Percentiles rank a stretch among this genome's conserved stretches.
Evolutionary conservation across 139 green algal genomes (phyloP).

Genomic region (Volvox africanus): DNA sequence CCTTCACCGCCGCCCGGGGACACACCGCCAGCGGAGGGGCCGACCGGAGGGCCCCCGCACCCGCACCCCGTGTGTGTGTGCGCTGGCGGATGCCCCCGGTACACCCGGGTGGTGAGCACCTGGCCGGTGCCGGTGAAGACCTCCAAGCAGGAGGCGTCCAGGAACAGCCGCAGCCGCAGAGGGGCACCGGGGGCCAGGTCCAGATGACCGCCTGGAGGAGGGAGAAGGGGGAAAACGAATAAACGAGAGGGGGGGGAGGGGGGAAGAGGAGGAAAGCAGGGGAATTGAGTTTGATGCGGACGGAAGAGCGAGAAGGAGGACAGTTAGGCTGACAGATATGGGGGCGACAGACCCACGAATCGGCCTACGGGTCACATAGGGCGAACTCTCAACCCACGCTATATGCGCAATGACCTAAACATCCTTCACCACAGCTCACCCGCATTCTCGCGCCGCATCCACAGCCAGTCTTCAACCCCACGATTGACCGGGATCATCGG

Average conservation of each 20-base stretch:
- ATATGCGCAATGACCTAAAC: neutral
- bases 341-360: neutral
- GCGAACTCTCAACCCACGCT: neutral
- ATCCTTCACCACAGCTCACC: neutral
- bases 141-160: slow-evolving; percentile 85
- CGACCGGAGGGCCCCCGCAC: too few species aligned
- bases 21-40: neutral
- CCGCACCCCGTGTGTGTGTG: neutral
- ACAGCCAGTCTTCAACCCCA: slow-evolving; percentile 41
- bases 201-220: slow-evolving; percentile 37
- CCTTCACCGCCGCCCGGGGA: neutral
- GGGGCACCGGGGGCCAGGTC: slow-evolving; percentile 42
- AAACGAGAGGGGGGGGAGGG: too few species aligned
- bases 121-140: slow-evolving; percentile 70
- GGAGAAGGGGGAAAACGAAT: neutral
- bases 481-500: neutral
- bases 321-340: neutral
- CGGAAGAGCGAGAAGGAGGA: too few species aligned
- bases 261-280: too few species aligned
- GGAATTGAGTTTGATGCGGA: too few species aligned
- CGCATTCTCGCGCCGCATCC: neutral
- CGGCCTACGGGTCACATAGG: neutral
- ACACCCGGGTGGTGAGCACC: slow-evolving; percentile 81
- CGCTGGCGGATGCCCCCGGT: slow-evolving; percentile 69
- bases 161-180: slow-evolving; percentile 78